These are phyloP conservation scores for Acanthochlamys bracteata DNA, from an alignment of 106 monocot genomes.

Conservation along the genomic window DNA sequence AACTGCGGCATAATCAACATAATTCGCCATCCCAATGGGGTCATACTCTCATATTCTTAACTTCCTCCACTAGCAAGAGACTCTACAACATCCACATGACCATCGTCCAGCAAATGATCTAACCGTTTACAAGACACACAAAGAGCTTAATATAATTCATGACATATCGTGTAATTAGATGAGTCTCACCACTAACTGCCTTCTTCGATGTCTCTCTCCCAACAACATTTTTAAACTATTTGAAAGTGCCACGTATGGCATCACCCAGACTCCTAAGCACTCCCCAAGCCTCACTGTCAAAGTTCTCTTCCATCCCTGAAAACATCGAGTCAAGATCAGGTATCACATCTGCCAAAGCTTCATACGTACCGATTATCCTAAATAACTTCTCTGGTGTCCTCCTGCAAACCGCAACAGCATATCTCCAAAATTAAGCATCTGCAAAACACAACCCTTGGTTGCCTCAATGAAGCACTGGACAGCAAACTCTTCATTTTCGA, in stretches of 20 bases:
- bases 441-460: slow-evolving; percentile 56
- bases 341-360: slow-evolving; percentile 37
- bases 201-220: slow-evolving; percentile 27
- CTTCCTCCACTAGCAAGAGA: slow-evolving; percentile 4
- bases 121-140: slow-evolving; percentile 23
- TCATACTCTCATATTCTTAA: slow-evolving; percentile 20
- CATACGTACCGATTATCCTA: slow-evolving; percentile 80
- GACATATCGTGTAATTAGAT: slow-evolving; percentile 49
- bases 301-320: slow-evolving; percentile 12
- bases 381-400: slow-evolving; percentile 73
- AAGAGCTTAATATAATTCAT: slow-evolving; percentile 54
- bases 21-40: slow-evolving; percentile 28
- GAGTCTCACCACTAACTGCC: slow-evolving; percentile 32
- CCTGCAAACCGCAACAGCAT: slow-evolving; percentile 43
- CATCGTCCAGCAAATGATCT: slow-evolving; percentile 21
- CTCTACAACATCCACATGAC: not conserved
- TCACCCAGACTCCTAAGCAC: slow-evolving; percentile 37
- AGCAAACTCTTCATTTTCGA: slow-evolving; percentile 13
- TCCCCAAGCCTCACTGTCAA: slow-evolving; percentile 24
- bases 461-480: slow-evolving; percentile 59
- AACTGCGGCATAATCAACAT: slow-evolving; percentile 30
- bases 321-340: slow-evolving; percentile 32
- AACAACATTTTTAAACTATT: slow-evolving; percentile 36
- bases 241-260: slow-evolving; percentile 30
- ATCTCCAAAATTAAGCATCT: slow-evolving; percentile 74